A percentile compares a stretch with the other conserved stretches of the same genome.
Conservation (phyloP, 768 basidiomycete genomes). For the Sporobolomyces roseus region DNA sequence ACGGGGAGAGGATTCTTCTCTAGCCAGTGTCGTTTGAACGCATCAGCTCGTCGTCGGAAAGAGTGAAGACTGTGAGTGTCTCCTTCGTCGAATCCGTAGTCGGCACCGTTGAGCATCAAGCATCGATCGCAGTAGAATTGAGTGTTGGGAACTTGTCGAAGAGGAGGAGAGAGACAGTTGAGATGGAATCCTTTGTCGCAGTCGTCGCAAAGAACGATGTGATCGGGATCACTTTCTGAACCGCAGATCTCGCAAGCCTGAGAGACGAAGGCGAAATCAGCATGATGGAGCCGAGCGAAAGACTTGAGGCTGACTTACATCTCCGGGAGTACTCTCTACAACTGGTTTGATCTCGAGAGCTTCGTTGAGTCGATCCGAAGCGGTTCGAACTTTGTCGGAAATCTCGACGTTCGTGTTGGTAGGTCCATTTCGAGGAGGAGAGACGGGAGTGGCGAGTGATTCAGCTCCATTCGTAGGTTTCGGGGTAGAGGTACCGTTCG, state of each 20-base stretch:
- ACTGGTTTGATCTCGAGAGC: constrained; percentile 31
- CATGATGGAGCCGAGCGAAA: neutral
- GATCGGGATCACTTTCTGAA: constrained; percentile 74
- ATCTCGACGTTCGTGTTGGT: constrained; percentile 17
- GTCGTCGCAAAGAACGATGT: constrained; percentile 87
- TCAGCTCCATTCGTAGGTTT: constrained; percentile 62
- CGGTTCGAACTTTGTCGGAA: constrained; percentile 39
- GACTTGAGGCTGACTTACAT: constrained; percentile 11
- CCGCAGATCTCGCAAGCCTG: constrained; percentile 86
- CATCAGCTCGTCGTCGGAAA: constrained; percentile 84
- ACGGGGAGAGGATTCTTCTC: constrained; percentile 54
- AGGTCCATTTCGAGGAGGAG: neutral
- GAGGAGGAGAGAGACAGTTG: constrained; percentile 90
- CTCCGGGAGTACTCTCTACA: constrained; percentile 18
- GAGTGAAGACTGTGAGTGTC: constrained; percentile 88
- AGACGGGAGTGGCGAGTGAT: constrained; percentile 52
- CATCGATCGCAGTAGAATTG: constrained; percentile 96
- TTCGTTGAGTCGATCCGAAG: constrained; percentile 44
- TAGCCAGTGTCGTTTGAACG: constrained; percentile 88
- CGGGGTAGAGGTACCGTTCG: constrained; percentile 9
- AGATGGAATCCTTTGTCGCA: constrained; percentile 92
- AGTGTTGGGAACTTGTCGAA: constrained; percentile 77
- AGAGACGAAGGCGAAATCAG: too few species aligned
- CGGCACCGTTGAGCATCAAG: constrained; percentile 82
- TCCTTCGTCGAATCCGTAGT: constrained; percentile 97